phyloP scores from a whole-genome alignment of 1,139 yeast species.

The Suhomyces anneliseae region DNA sequence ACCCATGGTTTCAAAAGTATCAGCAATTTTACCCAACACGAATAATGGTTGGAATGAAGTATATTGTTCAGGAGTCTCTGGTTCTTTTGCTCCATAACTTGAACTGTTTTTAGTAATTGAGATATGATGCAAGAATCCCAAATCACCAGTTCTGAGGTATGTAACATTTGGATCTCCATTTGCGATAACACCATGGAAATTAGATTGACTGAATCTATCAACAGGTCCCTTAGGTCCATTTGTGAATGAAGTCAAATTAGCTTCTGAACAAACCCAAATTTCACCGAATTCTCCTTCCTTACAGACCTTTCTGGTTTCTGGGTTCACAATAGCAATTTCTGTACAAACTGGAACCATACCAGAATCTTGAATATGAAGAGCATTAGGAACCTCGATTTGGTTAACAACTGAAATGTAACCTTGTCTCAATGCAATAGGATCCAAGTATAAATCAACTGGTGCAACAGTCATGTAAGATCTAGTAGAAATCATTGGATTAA shows the following conservation, averaged over 20 bases:
- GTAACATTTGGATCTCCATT: slow-evolving; percentile 64
- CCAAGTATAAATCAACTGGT: slow-evolving; percentile 83
- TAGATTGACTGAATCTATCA: slow-evolving; percentile 39
- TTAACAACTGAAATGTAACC: slow-evolving; percentile 83
- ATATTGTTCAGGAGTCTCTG: slow-evolving; percentile 17
- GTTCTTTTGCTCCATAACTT: slow-evolving; percentile 46
- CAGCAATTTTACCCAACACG: slow-evolving; percentile 81
- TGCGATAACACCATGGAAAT: slow-evolving; percentile 55
- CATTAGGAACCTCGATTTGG: slow-evolving; percentile 65
- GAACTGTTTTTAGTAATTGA: slow-evolving; percentile 46
- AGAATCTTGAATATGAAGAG: slow-evolving; percentile 83
- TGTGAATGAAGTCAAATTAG: slow-evolving; percentile 65
- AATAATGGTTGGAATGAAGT: slow-evolving; percentile 72
- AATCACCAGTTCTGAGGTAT: slow-evolving; percentile 87
- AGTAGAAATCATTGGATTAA: slow-evolving; percentile 83
- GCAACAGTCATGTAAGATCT: slow-evolving; percentile 88
- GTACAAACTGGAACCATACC: slow-evolving; percentile 97
- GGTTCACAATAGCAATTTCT: slow-evolving; percentile 91
- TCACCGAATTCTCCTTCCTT: slow-evolving; percentile 95
- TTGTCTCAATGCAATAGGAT: slow-evolving; percentile 83
- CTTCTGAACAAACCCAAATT: slow-evolving; percentile 94
- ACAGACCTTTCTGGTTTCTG: slow-evolving; percentile 80
- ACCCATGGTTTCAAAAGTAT: slow-evolving; percentile 90
- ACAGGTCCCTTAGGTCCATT: slow-evolving; percentile 53
- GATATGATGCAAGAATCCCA: slow-evolving; percentile 85